Evolutionary conservation across 2,329 filamentous ascomycete genomes (phyloP), one percentile per base, ranked within the genome.

Genomic region (Cladosporium sp.): DNA sequence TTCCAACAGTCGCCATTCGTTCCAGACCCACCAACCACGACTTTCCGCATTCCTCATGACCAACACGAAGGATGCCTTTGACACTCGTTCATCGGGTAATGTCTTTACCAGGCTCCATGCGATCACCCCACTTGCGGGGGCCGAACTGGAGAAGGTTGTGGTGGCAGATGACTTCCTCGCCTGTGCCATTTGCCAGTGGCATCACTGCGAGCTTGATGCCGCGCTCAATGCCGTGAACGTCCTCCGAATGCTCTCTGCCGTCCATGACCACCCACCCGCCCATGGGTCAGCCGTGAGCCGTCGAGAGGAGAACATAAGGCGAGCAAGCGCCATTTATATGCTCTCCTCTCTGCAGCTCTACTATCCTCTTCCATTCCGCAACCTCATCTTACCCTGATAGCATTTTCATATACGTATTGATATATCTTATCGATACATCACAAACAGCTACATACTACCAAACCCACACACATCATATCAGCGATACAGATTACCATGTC

Each of bases 131-230:
- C 51, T 53, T 54, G 51, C 51, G 51, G 51, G 51, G 51, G 16
- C 49, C 3, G 25, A 13, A n/a, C 26, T 54, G 51, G 51, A 54
- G 51, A 54, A 54, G 51, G 26, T 28, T 10, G 26, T 21, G 51
- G 30, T 54, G 28, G 51, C 51, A 54, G 51, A 54, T 54, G 51
- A 54, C 54, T 57, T 57, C 32, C n/a, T 36, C 32, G 30, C 54
- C 6, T 8, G 16, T 54, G 51, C 51, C 51, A 54, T 32, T 54
- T 54, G 51, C 51, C 54, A 57, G 54, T 18, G 30, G n/a, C 48
- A 28, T 28, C 48, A 28, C 26, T 11, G 48, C 6, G 13, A 28
- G 26, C 28, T 57, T 13, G n/a, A 36, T 34, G 54, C 54, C 54
- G 54, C 32, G n/a, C n/a, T 16, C 54, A 57, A 57, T 57, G 54